Evolutionary conservation across 1,284 basidiomycete species (phyloP), one percentile per base, ranked within the genome.

Genomic region (Tilletia caries): DNA sequence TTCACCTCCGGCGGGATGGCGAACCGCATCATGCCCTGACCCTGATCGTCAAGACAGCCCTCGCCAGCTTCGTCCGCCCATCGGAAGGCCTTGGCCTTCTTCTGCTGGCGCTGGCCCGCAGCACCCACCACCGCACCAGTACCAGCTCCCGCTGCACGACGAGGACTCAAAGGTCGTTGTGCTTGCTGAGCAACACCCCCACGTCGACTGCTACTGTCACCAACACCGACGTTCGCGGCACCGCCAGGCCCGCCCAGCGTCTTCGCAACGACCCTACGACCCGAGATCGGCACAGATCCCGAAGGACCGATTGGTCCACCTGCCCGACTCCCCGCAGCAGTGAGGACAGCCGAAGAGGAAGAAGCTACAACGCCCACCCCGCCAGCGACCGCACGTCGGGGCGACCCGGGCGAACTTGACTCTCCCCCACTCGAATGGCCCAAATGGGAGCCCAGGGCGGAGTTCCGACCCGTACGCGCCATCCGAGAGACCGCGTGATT

Each of bases 31-130:
- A 50, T 20, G 1, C 48, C 48, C 23, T 25, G 48, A 1, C 89
- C 88, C 32, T 87, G 87, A 77, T 93, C 92, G 75, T 92, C 91
- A 62, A 95, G 84, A 64, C 88, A 86, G 10, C 92, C 93, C 79
- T 91, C 90, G 5, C 93, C 93, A 4, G 88, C 91, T 81, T 94
- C 91, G 77, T 95, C 93, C 67, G 87, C 88, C 93, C 93, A 95
- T 77, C 93, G 90, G 20, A 95, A 91, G 67, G 88, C 90, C 83
- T 95, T 95, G 81, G 71, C 71, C 65, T 73, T 73, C 32, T 29
- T 10, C 37, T 29, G n/a, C 37, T n/a, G n/a, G n/a, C 37, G 37
- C 37, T 41, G 37, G 2, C 37, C 37, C 8, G 37, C 37, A 41
- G 37, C 37, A 1, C 10, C 37, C 8, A 15, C 37, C 15, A 15